Evolutionary conservation across 306 rosid species (phyloP).

Genomic region (Lupinus albus): DNA sequence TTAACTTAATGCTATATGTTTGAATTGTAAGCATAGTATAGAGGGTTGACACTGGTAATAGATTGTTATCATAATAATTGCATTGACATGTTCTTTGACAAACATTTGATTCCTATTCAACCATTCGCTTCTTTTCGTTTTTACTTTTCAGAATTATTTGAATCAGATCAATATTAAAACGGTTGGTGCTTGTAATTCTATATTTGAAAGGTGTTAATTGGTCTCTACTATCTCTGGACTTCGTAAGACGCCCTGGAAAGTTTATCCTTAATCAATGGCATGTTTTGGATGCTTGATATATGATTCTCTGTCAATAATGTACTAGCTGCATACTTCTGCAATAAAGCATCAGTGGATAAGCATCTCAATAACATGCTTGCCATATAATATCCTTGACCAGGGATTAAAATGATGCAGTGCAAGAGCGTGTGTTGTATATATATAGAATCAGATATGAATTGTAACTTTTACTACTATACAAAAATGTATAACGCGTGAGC

Average conservation of each 20-base stretch:
- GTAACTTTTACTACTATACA: background rate
- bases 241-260: background rate
- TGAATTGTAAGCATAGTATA: background rate
- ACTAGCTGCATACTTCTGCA: background rate
- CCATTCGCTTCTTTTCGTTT: background rate
- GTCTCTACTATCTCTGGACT: background rate
- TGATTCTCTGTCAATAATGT: background rate
- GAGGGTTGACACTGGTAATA: background rate
- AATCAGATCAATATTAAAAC: background rate
- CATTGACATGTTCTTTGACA: background rate
- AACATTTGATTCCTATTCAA: background rate
- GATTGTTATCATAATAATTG: background rate
- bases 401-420: no score
- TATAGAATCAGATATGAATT: background rate
- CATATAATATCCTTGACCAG: no score
- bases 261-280: background rate
- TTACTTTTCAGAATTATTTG: background rate
- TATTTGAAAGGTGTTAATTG: background rate
- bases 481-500: background rate
- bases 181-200: constrained; percentile 9
- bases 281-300: background rate
- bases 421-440: no score
- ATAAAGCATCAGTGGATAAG: background rate
- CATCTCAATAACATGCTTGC: no score
- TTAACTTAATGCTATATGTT: background rate